Conservation (phyloP, 768 basidiomycete species). For the Rhodotorula kratochvilovae region DNA sequence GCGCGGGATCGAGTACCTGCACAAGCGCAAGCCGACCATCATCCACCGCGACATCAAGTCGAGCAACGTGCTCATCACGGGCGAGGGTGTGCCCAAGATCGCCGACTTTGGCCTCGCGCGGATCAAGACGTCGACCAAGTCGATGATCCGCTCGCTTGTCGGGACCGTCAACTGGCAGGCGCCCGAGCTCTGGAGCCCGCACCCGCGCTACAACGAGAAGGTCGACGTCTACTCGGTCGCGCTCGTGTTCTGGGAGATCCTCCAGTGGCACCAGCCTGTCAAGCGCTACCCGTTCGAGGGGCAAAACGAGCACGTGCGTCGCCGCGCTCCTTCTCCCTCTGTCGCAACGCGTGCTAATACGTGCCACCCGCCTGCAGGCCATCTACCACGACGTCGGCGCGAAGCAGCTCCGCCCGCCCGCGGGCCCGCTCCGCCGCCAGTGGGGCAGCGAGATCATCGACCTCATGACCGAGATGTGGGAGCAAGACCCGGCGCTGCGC, state of each 20-base stretch:
- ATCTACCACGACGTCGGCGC: slow-evolving; percentile 92
- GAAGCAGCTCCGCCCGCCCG: slow-evolving; percentile 77
- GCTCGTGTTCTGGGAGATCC: slow-evolving; percentile 97
- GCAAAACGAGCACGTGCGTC: slow-evolving; percentile 70
- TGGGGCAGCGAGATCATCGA: slow-evolving; percentile 90
- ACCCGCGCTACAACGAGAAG: slow-evolving; percentile 98
- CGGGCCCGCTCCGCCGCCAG: slow-evolving; percentile 71
- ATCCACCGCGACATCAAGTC: slow-evolving; percentile 99
- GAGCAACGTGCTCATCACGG: slow-evolving; percentile 95
- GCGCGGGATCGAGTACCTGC: slow-evolving; percentile 86
- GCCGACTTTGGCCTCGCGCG: slow-evolving; percentile 97
- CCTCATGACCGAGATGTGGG: slow-evolving; percentile 92
- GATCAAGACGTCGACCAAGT: slow-evolving; percentile 85
- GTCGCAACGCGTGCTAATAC: too few species aligned
- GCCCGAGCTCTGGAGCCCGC: slow-evolving; percentile 92
- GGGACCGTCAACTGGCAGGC: slow-evolving; percentile 99
- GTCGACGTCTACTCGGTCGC: slow-evolving; percentile 90
- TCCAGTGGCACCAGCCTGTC: slow-evolving; percentile 81
- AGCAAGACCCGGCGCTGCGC: slow-evolving; percentile 79
- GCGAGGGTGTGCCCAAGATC: slow-evolving; percentile 87
- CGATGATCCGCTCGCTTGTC: slow-evolving; percentile 95
- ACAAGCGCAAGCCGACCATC: slow-evolving; percentile 83
- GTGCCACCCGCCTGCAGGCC: slow-evolving; percentile 56
- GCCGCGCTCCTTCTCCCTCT: too few species aligned
- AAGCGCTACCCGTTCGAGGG: slow-evolving; percentile 99